These are phyloP conservation scores for Rhodamnia rubescens DNA, from an alignment of 345 rosid species.

Conservation along the genomic window DNA sequence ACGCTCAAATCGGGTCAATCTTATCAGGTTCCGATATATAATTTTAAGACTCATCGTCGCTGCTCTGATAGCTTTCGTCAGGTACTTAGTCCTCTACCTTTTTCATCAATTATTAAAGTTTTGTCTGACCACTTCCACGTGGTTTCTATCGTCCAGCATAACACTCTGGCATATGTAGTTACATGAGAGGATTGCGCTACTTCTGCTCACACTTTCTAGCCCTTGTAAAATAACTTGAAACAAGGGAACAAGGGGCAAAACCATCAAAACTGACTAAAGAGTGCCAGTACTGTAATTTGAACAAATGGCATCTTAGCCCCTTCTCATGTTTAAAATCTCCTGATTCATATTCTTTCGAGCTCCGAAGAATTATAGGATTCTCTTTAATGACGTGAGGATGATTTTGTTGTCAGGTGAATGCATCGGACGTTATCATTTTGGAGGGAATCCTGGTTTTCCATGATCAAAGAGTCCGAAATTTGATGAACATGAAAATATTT, in stretches of 20 bases:
- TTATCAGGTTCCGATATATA: slow-evolving; percentile 85
- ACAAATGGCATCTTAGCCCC: not conserved
- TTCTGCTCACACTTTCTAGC: not conserved
- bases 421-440: slow-evolving; percentile 93
- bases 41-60: slow-evolving; percentile 83
- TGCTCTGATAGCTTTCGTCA: slow-evolving; percentile 79
- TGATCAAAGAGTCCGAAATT: slow-evolving; percentile 77
- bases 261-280: not conserved
- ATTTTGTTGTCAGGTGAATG: slow-evolving; percentile 55
- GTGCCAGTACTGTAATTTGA: not conserved
- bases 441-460: slow-evolving; percentile 97
- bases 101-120: not conserved
- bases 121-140: not conserved
- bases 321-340: not conserved
- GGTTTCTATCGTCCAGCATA: not conserved
- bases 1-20: slow-evolving; percentile 69
- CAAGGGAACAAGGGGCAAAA: not conserved
- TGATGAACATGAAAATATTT: slow-evolving; percentile 96
- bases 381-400: not conserved
- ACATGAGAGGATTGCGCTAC: not conserved
- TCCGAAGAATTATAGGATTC: not conserved
- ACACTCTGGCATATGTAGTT: not conserved
- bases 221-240: not conserved
- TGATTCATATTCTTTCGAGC: not conserved
- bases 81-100: slow-evolving; percentile 21